Evolutionary conservation across 1,284 basidiomycete genomes (phyloP).

Genomic region (Acaromyces ingoldii): DNA sequence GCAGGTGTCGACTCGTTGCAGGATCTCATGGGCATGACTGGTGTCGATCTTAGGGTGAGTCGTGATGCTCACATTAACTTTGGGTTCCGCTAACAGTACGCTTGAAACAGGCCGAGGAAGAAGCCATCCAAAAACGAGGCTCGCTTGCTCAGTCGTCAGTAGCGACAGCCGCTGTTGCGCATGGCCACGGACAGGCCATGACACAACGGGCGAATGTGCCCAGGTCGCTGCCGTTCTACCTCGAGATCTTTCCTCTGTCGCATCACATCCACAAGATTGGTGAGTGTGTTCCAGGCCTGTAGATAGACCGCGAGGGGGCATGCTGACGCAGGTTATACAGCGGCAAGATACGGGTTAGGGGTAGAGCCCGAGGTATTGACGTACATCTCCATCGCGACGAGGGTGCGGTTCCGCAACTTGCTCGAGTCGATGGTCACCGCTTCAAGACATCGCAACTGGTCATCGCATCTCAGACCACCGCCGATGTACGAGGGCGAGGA

Average conservation of each 20-base stretch:
- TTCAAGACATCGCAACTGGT: conserved; percentile 46
- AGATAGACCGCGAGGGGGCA: neutral
- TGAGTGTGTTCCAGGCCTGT: neutral
- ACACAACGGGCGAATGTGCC: neutral
- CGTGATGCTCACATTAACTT: neutral
- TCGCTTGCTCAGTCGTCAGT: conserved; percentile 25
- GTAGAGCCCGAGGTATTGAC: conserved; percentile 47
- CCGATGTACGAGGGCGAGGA: conserved; percentile 16
- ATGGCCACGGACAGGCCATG: conserved; percentile 22
- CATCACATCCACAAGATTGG: neutral
- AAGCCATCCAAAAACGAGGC: conserved; percentile 35
- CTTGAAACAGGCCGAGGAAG: conserved; percentile 37
- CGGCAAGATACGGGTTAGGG: neutral
- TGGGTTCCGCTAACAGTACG: neutral
- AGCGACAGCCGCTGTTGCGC: conserved; percentile 12
- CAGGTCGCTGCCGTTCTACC: neutral
- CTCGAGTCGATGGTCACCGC: conserved; percentile 44
- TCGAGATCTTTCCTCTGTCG: conserved; percentile 3
- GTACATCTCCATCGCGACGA: conserved; percentile 43
- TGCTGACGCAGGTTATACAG: neutral
- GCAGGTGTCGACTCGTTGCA: conserved; percentile 30
- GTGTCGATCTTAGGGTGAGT: conserved; percentile 35
- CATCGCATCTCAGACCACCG: conserved; percentile 39
- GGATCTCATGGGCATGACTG: conserved; percentile 43
- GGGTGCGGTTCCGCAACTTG: conserved; percentile 42